Evolutionary conservation across 108 stramenopile genomes (phyloP).

Genomic region (Fragilaria crotonensis): DNA sequence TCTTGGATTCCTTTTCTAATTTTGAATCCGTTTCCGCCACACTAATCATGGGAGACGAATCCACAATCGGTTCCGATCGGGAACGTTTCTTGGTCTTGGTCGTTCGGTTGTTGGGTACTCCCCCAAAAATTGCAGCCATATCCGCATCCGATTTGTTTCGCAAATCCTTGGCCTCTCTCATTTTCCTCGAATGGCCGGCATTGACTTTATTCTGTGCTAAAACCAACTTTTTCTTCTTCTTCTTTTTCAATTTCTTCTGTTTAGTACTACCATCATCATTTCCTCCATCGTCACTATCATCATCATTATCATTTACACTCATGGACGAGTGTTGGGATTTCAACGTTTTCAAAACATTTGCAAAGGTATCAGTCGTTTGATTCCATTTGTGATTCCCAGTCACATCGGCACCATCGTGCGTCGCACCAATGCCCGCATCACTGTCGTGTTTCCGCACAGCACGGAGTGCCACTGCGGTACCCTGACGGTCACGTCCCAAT

Average conservation of each 20-base stretch:
- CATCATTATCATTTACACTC: constrained; percentile 7
- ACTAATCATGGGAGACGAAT: no score
- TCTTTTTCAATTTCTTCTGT: constrained; percentile 32
- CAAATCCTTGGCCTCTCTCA: constrained; percentile 79
- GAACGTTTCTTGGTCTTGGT: no score
- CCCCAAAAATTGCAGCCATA: constrained; percentile 76
- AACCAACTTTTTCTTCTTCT: constrained; percentile 22
- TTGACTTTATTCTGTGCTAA: constrained; percentile 73
- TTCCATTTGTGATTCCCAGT: constrained; percentile 27
- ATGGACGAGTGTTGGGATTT: constrained; percentile 24
- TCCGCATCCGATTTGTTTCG: constrained; percentile 50
- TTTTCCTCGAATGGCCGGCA: constrained; percentile 70
- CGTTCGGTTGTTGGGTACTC: no score
- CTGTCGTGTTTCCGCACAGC: constrained; percentile 13
- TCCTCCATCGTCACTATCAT: constrained; percentile 8
- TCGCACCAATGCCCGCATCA: constrained; percentile 4
- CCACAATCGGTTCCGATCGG: no score
- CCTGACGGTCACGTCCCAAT: constrained; percentile 67
- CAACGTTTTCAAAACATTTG: constrained; percentile 34
- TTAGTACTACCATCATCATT: constrained; percentile 10
- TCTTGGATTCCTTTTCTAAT: no score
- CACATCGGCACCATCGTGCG: constrained; percentile 1
- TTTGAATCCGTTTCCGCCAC: no score
- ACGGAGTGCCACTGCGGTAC: constrained; percentile 30
- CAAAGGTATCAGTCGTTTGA: no score